These are phyloP conservation scores for Hypoxylon sp. DNA, from an alignment of 2,329 filamentous ascomycete genomes.

Conservation along the genomic window DNA sequence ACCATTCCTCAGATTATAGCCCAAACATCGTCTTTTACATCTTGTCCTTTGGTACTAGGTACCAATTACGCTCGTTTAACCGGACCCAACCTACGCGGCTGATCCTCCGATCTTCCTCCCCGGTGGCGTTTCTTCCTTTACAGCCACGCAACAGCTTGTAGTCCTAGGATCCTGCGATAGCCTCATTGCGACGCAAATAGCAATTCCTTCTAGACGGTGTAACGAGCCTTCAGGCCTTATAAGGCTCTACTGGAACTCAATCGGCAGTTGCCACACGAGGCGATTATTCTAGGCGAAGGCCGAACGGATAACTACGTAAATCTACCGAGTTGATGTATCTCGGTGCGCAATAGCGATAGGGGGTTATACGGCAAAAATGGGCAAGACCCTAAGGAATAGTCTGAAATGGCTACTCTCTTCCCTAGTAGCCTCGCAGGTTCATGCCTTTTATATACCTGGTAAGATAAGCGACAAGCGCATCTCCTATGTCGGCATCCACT, in stretches of 20 bases:
- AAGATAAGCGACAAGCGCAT: conserved; percentile 50
- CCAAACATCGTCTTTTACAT: conserved; percentile 25
- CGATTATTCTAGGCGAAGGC: conserved; percentile 17
- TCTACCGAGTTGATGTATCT: conserved; percentile 46
- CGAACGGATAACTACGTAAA: conserved; percentile 3
- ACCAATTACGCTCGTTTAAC: conserved; percentile 66
- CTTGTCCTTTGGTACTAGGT: conserved; percentile 58
- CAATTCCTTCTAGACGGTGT: conserved; percentile 15
- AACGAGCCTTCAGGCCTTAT: conserved; percentile 8
- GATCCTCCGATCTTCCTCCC: conserved; percentile 29
- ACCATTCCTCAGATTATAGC: conserved; percentile 18
- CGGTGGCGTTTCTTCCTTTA: conserved; percentile 31
- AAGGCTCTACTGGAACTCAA: conserved; percentile 4
- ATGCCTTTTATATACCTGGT: conserved; percentile 91
- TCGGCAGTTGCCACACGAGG: neutral
- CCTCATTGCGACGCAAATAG: conserved; percentile 31
- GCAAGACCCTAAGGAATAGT: conserved; percentile 42
- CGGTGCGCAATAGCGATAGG: conserved; percentile 37
- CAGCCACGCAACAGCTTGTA: conserved; percentile 24
- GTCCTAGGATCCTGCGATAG: conserved; percentile 28
- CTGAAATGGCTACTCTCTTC: conserved; percentile 62
- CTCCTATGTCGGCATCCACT: conserved; percentile 8
- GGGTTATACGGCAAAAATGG: conserved; percentile 44
- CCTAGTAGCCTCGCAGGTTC: conserved; percentile 61
- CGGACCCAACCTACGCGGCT: conserved; percentile 1